A percentile compares a stretch with the other conserved stretches of the same genome.
These are phyloP conservation scores for Eimeria zaria DNA, from an alignment of 169 alveolate species.

Conservation along the genomic window DNA sequence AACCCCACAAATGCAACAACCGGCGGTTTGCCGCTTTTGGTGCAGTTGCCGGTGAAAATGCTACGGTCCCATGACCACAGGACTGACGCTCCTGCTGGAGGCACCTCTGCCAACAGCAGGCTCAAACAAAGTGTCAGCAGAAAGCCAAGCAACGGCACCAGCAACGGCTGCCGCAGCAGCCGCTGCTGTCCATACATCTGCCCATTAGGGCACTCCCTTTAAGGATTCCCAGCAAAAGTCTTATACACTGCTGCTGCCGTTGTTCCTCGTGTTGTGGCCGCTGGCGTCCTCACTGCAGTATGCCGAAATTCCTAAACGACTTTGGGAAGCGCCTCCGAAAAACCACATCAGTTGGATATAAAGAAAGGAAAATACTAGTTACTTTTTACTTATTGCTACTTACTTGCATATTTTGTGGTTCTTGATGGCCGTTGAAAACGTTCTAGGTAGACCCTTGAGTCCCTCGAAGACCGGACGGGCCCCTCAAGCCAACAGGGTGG, in stretches of 20 bases:
- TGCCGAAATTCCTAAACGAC: not conserved
- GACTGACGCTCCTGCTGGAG: conserved; percentile 4
- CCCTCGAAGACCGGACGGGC: not conserved
- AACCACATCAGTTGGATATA: not conserved
- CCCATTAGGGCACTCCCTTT: conserved; percentile 21
- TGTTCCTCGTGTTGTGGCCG: not conserved
- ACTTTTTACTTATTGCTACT: not conserved
- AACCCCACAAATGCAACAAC: not conserved
- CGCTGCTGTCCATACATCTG: conserved; percentile 73
- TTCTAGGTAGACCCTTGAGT: not conserved
- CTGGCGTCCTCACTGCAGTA: not conserved
- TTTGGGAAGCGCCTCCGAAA: not conserved
- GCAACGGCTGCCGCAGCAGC: conserved; percentile 72
- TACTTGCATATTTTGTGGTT: not conserved
- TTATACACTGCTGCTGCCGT: not conserved
- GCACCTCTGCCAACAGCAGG: not conserved
- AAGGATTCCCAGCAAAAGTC: not conserved
- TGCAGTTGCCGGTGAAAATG: not conserved
- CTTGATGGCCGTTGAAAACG: not conserved
- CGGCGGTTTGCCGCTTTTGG: not conserved
- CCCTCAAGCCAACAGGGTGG: not conserved
- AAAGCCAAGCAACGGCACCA: not conserved
- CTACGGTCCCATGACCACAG: not conserved
- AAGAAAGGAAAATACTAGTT: not conserved
- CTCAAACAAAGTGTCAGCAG: not conserved